Conservation (phyloP, 208 protist species). For the Balamuthia mandrillaris region DNA sequence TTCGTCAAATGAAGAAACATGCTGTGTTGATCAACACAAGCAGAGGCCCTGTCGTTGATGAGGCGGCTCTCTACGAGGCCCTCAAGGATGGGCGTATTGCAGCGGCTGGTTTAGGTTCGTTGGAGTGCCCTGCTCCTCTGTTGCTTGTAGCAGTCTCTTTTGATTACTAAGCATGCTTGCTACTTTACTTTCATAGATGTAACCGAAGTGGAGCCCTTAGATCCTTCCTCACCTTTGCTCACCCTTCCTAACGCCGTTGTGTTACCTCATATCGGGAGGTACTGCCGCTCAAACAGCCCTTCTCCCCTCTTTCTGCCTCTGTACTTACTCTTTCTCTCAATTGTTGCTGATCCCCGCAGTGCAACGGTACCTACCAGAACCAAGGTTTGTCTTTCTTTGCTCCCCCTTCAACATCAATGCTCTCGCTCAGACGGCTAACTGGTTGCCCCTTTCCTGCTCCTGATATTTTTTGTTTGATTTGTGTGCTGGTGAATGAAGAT, state of each 20-base stretch:
- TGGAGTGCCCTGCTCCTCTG: not conserved
- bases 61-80: slow-evolving; percentile 41
- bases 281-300: not conserved
- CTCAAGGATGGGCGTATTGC: not conserved
- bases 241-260: not conserved
- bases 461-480: not conserved
- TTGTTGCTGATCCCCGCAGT: not conserved
- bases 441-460: not conserved
- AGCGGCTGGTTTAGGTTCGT: slow-evolving; percentile 24
- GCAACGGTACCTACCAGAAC: not conserved
- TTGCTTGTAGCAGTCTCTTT: not conserved
- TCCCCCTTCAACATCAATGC: not conserved
- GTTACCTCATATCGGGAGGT: slow-evolving; percentile 11
- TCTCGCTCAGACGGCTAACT: not conserved
- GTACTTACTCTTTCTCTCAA: not conserved
- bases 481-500: not conserved
- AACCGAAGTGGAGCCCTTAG: not conserved
- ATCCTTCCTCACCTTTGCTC: not conserved
- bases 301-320: not conserved
- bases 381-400: not conserved
- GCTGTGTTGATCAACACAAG: slow-evolving; percentile 50
- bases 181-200: not conserved
- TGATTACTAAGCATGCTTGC: not conserved
- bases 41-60: slow-evolving; percentile 34
- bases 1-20: slow-evolving; percentile 6